Evolutionary conservation across 768 basidiomycete species (phyloP), one percentile per base, ranked within the genome.

Genomic region (Neoboletus brunneissimus): DNA sequence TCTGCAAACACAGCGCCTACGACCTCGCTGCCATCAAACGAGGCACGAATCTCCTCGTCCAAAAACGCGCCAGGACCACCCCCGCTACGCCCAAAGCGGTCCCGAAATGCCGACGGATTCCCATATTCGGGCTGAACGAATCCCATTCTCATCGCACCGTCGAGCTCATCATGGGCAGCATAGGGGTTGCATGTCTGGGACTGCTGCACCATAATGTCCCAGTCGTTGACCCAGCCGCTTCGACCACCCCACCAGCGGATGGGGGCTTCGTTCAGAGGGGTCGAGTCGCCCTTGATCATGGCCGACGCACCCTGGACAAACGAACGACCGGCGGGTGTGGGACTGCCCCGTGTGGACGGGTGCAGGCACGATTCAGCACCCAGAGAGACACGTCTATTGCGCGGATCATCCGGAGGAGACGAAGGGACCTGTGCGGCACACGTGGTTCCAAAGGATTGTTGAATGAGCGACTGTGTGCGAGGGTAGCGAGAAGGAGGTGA

Each of bases 21-120:
- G 15, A 12, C 25, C 12, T 6, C 44, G 5, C 23, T 1, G 25
- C 47, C 48, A 20, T 59, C 56, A 41, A 67, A 58, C 12, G 65
- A 68, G 4, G 58, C 64, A n/a, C 48, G 48, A 56, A 67, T 62
- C 34, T 65, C 63, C 4, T 67, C 66, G 9, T 68, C 56, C 38
- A 56, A 11, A 45, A 67, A 66, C 5, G 54, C 47, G 7, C 54
- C 35, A 45, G 63, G 32, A 8, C 55, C 22, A 7, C 6, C 35
- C 18, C 4, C 16, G 15, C 32, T 29, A 35, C 32, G 48, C 5
- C 34, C 48, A 44, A 55, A 54, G 22, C 47, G 55, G 16, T 66
- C 61, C 25, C 38, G 53, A 51, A 35, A 51, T 3, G 27, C 12
- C 37, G 44, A n/a, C 1, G 29, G 31, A 43, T 35, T 56, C 3